Evolutionary conservation across 345 rosid species (phyloP).

Genomic region (Citrus sinensis): DVS_A1.0 CM039168.1:27271501-27272000

Average conservation of each 20-base stretch:
- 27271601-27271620: neutral
- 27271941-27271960: neutral
- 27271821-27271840: conserved; percentile 70
- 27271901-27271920: neutral
- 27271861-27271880: conserved; percentile 90
- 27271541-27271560: neutral
- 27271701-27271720: neutral
- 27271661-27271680: neutral
- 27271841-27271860: conserved; percentile 38
- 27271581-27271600: neutral
- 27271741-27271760: conserved; percentile 11
- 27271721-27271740: neutral
- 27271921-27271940: neutral
- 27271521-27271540: neutral
- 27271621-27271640: neutral
- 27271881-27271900: conserved; percentile 56
- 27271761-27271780: conserved; percentile 33
- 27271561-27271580: neutral
- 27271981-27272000: neutral
- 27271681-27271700: neutral
- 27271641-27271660: neutral
- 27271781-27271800: conserved; percentile 52
- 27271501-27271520: neutral
- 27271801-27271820: conserved; percentile 60
- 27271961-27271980: neutral